Conservation (phyloP, 345 rosid genomes). For the Syzygium aqueum region DNA sequence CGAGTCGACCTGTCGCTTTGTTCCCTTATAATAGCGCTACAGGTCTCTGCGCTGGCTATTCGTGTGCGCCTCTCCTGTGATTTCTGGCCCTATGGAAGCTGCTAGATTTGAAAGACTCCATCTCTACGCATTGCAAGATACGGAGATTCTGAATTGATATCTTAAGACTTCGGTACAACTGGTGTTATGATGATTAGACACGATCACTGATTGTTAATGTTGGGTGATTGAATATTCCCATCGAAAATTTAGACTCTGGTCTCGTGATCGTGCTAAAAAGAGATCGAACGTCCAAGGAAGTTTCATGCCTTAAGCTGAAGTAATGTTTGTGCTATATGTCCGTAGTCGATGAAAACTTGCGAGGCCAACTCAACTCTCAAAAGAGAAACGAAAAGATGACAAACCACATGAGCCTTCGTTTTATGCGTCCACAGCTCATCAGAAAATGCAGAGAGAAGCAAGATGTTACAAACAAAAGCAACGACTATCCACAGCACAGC, state of each 20-base stretch:
- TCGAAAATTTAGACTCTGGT: background rate
- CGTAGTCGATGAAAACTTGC: background rate
- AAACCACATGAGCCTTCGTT: background rate
- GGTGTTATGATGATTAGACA: fast-evolving
- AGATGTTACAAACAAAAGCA: background rate
- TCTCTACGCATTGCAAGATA: background rate
- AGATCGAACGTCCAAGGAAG: background rate
- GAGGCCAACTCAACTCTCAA: background rate
- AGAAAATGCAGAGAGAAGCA: background rate
- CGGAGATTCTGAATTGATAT: background rate
- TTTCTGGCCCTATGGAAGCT: background rate
- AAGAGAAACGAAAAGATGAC: background rate
- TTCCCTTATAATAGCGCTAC: slow-evolving; percentile 36
- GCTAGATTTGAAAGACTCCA: background rate
- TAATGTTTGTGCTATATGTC: background rate
- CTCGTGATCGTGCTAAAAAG: background rate
- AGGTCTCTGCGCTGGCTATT: slow-evolving; percentile 23
- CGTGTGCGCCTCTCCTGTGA: slow-evolving; percentile 34
- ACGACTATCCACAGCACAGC: background rate
- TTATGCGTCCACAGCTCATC: background rate
- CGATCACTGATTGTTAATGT: background rate
- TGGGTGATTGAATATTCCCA: background rate
- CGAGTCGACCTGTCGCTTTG: slow-evolving; percentile 23
- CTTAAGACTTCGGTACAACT: background rate
- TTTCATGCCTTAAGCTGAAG: background rate